Base-by-base conservation (phyloP, 352 stramenopile species). In the Pelagophyceae sp. region DNA sequence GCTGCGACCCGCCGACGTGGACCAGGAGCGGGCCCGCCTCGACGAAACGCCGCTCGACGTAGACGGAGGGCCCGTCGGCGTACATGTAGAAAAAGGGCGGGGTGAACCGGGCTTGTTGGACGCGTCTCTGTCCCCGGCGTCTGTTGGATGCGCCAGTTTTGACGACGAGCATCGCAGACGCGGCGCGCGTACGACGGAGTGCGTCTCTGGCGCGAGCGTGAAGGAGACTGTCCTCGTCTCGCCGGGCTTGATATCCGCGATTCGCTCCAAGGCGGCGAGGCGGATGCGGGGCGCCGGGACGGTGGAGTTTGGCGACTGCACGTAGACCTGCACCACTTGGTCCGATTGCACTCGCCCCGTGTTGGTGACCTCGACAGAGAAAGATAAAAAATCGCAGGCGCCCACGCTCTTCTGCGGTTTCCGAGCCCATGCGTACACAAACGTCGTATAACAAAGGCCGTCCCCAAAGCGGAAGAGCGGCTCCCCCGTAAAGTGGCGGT, bases 281-380 rank as follows among this genome's bases (percentile, higher is more conserved):
- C 40, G 40, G 40, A 54, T 54, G 6, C 6, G 6, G 6, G 40
- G 40, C 6, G 40, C 40, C 6, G 40, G 40, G 6, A 54, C 40
- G 6, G 40, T 54, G 6, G 40, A 6, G 40, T 54, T 20, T 20
- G 40, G 40, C 6, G 20, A 6, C 6, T 27, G 58, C 15, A 27
- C 20, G 58, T 65, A 65, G 58, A 65, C 58, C 58, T 65, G 58
- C 23, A 65, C 58, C 15, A 65, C 58, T 27, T 65, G 15, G 58
- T 65, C 58, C 15, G 6, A 15, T 5, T 6, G 15, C 23, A 65
- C 58, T 15, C 15, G 25, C 29, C 58, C 58, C 23, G 29, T n/a
- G 25, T 65, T 65, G 6, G 58, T 33, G 6, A 65, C 23, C 15
- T 2, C 23, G 58, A 33, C 58, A 27, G 3, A 5, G 58, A 65